Conservation (phyloP, 305 asterid genomes). For the Fraxinus ornus region DNA sequence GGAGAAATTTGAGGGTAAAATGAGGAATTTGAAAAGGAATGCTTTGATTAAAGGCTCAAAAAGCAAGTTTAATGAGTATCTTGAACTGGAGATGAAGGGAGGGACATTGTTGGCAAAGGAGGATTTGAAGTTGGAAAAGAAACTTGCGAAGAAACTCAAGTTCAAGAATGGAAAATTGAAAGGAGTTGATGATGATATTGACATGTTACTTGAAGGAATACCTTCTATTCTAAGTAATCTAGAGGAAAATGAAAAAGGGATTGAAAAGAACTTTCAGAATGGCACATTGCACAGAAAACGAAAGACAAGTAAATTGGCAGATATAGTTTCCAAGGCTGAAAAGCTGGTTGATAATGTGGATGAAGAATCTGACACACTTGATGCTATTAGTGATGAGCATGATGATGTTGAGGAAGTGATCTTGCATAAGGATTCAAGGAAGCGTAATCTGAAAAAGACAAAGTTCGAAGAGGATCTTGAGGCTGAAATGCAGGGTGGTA, state of each 20-base stretch:
- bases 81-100: constrained; percentile 56
- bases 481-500: constrained; percentile 31
- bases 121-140: constrained; percentile 62
- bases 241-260: constrained; percentile 23
- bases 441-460: constrained; percentile 36
- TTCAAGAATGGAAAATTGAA: constrained; percentile 60
- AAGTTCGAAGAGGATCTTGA: constrained; percentile 47
- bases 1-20: constrained; percentile 22
- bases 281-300: constrained; percentile 17
- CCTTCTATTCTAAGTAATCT: constrained; percentile 44
- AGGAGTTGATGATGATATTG: constrained; percentile 60
- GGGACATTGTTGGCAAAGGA: constrained; percentile 37
- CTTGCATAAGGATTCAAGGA: constrained; percentile 30
- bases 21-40: constrained; percentile 36
- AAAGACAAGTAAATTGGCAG: constrained; percentile 19
- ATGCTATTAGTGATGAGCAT: constrained; percentile 31
- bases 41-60: constrained; percentile 30
- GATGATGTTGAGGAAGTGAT: constrained; percentile 27
- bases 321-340: constrained; percentile 42
- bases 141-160: constrained; percentile 78
- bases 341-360: constrained; percentile 14
- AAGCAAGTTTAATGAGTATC: constrained; percentile 48
- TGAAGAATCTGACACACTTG: constrained; percentile 34
- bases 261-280: constrained; percentile 16
- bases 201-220: constrained; percentile 55